Conservation (phyloP, 2,329 filamentous ascomycete genomes). For the Drechslerella dactyloides region DNA sequence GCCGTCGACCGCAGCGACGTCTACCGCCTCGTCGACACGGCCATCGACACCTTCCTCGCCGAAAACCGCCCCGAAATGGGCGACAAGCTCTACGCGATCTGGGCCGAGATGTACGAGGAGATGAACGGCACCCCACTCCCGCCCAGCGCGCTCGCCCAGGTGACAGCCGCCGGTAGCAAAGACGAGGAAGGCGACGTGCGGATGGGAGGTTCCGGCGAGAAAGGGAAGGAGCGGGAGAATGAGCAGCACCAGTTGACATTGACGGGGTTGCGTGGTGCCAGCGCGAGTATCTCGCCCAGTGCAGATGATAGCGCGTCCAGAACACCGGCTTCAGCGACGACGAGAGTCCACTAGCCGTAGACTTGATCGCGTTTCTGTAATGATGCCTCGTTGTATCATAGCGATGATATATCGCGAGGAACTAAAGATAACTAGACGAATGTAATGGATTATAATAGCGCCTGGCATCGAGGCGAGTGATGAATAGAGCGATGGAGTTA, state of each 20-base stretch:
- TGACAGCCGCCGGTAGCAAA: not conserved
- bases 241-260: slow-evolving; percentile 42
- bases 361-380: not conserved
- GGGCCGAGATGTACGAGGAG: slow-evolving; percentile 34
- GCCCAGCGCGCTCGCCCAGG: not conserved
- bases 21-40: slow-evolving; percentile 61
- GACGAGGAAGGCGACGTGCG: slow-evolving; percentile 34
- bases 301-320: slow-evolving; percentile 20
- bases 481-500: too few relatives aligned
- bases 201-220: slow-evolving; percentile 19
- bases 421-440: not conserved
- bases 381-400: not conserved
- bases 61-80: slow-evolving; percentile 54
- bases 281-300: slow-evolving; percentile 39
- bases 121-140: slow-evolving; percentile 25
- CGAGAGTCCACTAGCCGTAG: slow-evolving; percentile 20
- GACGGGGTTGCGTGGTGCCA: slow-evolving; percentile 31
- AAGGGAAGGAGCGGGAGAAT: slow-evolving; percentile 1
- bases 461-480: too few relatives aligned
- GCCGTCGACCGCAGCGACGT: slow-evolving; percentile 77
- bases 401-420: not conserved
- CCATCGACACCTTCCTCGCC: slow-evolving; percentile 57
- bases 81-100: slow-evolving; percentile 25
- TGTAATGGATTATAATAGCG: too few relatives aligned
- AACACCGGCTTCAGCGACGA: slow-evolving; percentile 15